Evolutionary conservation across 768 basidiomycete species (phyloP).

Genomic region (Mycena polygramma): DNA sequence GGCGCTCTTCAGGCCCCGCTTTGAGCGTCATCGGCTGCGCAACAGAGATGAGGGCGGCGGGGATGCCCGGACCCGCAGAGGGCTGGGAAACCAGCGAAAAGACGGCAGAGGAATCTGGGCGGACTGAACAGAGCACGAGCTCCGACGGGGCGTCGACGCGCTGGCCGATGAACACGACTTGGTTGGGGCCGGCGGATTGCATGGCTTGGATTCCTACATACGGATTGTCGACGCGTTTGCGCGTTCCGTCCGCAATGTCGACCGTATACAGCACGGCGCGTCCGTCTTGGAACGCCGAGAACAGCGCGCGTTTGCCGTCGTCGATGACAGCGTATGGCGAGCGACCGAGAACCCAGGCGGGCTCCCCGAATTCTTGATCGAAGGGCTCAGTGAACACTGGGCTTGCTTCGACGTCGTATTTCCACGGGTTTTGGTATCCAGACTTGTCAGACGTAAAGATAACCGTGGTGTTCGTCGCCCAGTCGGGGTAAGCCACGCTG

Average conservation of each 20-base stretch:
- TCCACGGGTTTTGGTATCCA: slow-evolving; percentile 80
- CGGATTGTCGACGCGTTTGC: slow-evolving; percentile 53
- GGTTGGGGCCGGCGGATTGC: slow-evolving; percentile 45
- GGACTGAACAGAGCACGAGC: slow-evolving; percentile 53
- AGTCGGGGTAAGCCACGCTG: slow-evolving; percentile 70
- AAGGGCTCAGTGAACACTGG: slow-evolving; percentile 60
- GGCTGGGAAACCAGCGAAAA: slow-evolving; percentile 40
- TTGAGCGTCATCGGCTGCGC: slow-evolving; percentile 63
- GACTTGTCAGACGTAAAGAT: slow-evolving; percentile 76
- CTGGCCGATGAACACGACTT: slow-evolving; percentile 59
- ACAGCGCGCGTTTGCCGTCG: slow-evolving; percentile 50
- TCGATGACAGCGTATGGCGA: slow-evolving; percentile 65
- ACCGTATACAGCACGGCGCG: slow-evolving; percentile 55
- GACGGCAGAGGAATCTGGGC: slow-evolving; percentile 35
- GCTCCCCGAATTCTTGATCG: slow-evolving; percentile 70
- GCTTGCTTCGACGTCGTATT: slow-evolving; percentile 53
- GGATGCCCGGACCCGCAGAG: slow-evolving; percentile 40
- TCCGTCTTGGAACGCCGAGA: slow-evolving; percentile 57
- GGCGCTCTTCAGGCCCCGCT: slow-evolving; percentile 46
- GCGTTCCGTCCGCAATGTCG: slow-evolving; percentile 47
- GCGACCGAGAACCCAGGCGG: slow-evolving; percentile 68
- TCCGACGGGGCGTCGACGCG: slow-evolving; percentile 54
- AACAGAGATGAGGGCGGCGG: slow-evolving; percentile 56
- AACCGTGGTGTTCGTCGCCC: slow-evolving; percentile 68
- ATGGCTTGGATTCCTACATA: slow-evolving; percentile 58